These are phyloP conservation scores for Russula earlei DNA, from an alignment of 768 basidiomycete genomes.

Conservation along the genomic window DNA sequence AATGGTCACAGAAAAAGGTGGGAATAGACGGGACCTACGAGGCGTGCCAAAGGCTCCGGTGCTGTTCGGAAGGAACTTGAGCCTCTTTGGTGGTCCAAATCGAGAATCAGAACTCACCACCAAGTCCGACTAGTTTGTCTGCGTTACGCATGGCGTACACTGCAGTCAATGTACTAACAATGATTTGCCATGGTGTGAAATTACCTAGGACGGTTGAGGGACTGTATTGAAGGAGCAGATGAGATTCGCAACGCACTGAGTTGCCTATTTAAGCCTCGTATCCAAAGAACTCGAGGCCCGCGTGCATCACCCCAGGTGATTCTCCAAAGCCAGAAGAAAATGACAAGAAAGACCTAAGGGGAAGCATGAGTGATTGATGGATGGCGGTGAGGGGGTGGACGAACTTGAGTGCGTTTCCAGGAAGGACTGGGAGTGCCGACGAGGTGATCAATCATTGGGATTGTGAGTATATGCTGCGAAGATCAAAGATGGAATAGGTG, in stretches of 20 bases:
- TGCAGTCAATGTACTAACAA: constrained; percentile 74
- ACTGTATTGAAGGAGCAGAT: not conserved
- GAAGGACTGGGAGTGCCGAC: constrained; percentile 78
- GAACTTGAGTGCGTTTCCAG: constrained; percentile 83
- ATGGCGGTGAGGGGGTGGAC: constrained; percentile 13
- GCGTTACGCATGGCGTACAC: constrained; percentile 79
- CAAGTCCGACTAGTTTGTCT: constrained; percentile 76
- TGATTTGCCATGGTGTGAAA: constrained; percentile 96
- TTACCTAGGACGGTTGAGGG: constrained; percentile 31
- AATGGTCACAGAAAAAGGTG: not conserved
- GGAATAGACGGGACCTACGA: constrained; percentile 42
- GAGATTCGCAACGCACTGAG: constrained; percentile 40
- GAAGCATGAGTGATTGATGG: constrained; percentile 1
- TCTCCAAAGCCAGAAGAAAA: constrained; percentile 86
- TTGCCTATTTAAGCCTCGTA: constrained; percentile 46
- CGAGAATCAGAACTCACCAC: constrained; percentile 40
- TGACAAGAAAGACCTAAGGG: constrained; percentile 74
- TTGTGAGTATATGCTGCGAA: constrained; percentile 6
- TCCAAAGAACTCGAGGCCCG: constrained; percentile 60
- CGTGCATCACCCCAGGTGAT: constrained; percentile 54
- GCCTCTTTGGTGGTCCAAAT: not conserved
- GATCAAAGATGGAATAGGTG: not conserved
- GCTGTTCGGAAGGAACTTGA: constrained; percentile 36
- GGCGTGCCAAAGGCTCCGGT: constrained; percentile 83
- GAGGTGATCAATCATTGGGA: constrained; percentile 84